Evolutionary conservation across 23 red algal species (phyloP), one percentile per base, ranked within the genome.

Genomic region (Agarophyton chilense): DNA sequence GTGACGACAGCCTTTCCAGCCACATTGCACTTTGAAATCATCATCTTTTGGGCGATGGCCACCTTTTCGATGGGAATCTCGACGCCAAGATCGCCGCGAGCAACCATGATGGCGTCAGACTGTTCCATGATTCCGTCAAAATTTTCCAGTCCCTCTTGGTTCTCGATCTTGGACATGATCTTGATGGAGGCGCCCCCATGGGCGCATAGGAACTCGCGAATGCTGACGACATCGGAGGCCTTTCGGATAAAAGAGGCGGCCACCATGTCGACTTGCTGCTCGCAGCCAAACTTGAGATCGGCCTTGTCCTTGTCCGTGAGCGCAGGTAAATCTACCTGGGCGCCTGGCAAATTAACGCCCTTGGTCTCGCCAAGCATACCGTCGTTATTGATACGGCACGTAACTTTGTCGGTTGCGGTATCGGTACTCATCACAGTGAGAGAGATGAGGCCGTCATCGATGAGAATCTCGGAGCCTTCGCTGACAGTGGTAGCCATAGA

Each of bases 91-190:
- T 98, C 96, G 21, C 96, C 96, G 55, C 96, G 90, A 17, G 96
- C 96, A 64, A 98, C 96, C 96, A 98, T 98, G 40, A 98, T 88
- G 21, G 82, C 96, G 76, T 98, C 96, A 34, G 92, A 94, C 19
- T 57, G 93, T 10, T 93, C 88, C 41, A 98, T 34, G 44, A 98
- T 93, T 4, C 65, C 90, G 50, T 93, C 89, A 67, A 98, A 86
- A 65, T 95, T 94, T 40, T 93, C 39, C 61, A 95, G 67, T 34
- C 96, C 96, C 72, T 98, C 90, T 49, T 95, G 89, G 78, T 95
- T 98, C 93, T 98, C 96, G 77, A 98, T 98, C 70, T 98, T 98
- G 33, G 90, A 94, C 66, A 98, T 93, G 46, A 98, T 98, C 84
- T 98, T 98, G 67, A 98, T 94, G 35, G 73, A 51, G 52, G 78